These are phyloP conservation scores for Angophora floribunda DNA, from an alignment of 345 rosid genomes.

Conservation along the genomic window DNA sequence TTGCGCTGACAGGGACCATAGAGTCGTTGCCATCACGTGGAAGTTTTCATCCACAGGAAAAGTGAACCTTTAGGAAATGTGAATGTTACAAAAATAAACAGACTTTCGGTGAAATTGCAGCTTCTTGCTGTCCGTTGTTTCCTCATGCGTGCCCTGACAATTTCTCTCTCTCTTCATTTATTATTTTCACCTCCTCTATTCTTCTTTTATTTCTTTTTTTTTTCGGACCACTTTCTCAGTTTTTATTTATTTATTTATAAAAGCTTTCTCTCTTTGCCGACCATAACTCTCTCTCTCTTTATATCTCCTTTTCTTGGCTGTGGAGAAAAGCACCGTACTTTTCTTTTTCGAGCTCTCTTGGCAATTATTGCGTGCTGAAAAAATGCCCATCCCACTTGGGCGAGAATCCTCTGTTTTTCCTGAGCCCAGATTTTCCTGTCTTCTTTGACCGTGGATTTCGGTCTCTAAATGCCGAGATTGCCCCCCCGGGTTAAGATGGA, in stretches of 20 bases:
- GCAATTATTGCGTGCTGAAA: background rate
- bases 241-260: no score
- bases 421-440: background rate
- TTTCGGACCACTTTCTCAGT: background rate
- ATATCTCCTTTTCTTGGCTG: accelerated
- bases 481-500: no score
- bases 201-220: background rate
- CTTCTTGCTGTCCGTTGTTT: accelerated
- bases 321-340: background rate
- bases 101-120: background rate
- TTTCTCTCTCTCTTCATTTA: background rate
- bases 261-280: background rate
- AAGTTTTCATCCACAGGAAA: no score
- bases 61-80: no score
- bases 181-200: background rate
- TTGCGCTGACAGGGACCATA: no score
- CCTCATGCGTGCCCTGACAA: accelerated
- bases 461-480: background rate
- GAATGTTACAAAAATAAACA: no score
- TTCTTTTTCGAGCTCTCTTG: background rate
- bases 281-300: background rate
- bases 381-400: accelerated
- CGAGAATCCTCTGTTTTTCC: background rate
- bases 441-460: background rate
- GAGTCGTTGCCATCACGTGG: no score